Percentiles rank a stretch among this genome's conserved stretches.
phyloP scores from a whole-genome alignment of 2,329 filamentous ascomycete species.

The Alternaria burnsii region DNA sequence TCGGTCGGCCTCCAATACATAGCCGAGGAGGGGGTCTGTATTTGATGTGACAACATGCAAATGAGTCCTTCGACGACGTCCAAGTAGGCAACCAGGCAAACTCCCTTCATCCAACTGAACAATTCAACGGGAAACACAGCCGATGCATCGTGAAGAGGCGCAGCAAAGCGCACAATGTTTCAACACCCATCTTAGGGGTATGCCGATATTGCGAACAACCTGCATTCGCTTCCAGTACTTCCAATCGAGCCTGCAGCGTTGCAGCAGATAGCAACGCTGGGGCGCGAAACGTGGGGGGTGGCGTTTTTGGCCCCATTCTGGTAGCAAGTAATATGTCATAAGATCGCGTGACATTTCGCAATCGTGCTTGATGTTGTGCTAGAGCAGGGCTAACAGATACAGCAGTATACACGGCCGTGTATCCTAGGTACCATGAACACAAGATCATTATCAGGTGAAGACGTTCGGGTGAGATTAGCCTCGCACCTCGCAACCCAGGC shows the following conservation, averaged over 20 bases:
- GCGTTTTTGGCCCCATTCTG: background rate
- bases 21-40: no score
- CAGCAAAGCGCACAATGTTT: background rate
- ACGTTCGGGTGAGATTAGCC: background rate
- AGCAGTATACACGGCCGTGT: background rate
- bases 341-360: background rate
- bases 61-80: background rate
- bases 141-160: background rate
- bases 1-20: no score
- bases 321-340: background rate
- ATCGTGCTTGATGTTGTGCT: background rate
- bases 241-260: background rate
- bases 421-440: background rate
- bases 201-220: background rate
- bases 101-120: background rate
- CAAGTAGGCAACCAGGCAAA: background rate
- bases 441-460: background rate
- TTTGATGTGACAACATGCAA: background rate
- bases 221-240: background rate
- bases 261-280: background rate
- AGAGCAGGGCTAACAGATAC: background rate
- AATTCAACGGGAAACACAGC: background rate
- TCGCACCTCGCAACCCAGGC: background rate
- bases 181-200: background rate
- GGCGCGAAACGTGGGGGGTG: background rate